Evolutionary conservation across 1,139 yeast genomes (phyloP).

Genomic region (Geotrichum citri-aurantii): DNA sequence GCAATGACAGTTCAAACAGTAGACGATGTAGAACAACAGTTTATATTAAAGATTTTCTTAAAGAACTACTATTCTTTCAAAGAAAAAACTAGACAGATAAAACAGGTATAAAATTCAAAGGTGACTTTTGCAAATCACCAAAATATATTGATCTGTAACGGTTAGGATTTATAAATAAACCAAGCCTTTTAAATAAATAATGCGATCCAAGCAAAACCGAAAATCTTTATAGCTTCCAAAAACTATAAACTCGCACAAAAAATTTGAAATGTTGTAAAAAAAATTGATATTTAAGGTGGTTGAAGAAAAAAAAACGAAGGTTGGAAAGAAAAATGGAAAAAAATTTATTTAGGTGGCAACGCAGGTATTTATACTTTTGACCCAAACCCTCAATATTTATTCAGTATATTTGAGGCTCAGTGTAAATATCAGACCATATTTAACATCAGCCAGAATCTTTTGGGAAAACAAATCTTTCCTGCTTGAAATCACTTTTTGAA

Average conservation of each 20-base stretch:
- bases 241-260: not conserved
- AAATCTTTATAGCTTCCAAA: not conserved
- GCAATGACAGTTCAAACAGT: not conserved
- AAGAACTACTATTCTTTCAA: not conserved
- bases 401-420: not conserved
- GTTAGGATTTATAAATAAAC: not conserved
- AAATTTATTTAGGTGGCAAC: not conserved
- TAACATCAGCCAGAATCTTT: not conserved
- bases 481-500: not conserved
- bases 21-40: not conserved
- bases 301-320: not conserved
- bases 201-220: not conserved
- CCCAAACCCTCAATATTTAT: not conserved
- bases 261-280: not conserved
- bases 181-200: not conserved
- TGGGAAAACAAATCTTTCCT: not conserved
- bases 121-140: not conserved
- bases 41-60: constrained; percentile 3
- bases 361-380: not conserved
- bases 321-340: not conserved
- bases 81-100: not conserved
- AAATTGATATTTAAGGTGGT: constrained; percentile 1
- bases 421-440: not conserved
- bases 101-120: not conserved
- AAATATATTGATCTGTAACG: not conserved